Evolutionary conservation across 495 filamentous ascomycete genomes (phyloP), one percentile per base, ranked within the genome.

Genomic region (Wilcoxina mikolae): DNA sequence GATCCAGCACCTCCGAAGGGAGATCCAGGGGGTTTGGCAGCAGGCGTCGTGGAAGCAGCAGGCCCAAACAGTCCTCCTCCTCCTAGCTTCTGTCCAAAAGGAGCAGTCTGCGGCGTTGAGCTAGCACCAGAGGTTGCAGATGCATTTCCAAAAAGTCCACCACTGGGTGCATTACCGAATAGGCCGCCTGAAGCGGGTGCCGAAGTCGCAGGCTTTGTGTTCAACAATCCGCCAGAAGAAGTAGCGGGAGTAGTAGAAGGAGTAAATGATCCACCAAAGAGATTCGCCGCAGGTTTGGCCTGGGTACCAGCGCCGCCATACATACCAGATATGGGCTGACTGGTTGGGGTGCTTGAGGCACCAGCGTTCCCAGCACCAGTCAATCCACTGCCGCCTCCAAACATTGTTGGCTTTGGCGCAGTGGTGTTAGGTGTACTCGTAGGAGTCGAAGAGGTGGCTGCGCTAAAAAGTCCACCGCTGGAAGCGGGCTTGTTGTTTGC

Each of bases 191-290:
- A 10, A 15, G 45, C 25, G n/a, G 57, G 53, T 1, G 57, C 44
- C 22, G 61, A 38, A n/a, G 61, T 24, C 3, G 15, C 10, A 9
- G 60, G 10, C 9, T 43, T 51, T 18, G 24, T 15, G n/a, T 58
- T 41, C 31, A 65, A 65, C 17, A 64, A 25, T 39, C 57, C 57
- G 24, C 60, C 60, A 27, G 26, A 54, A 43, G 45, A 52, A 29
- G n/a, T n/a, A 2, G 60, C n/a, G 23, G 60, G 44, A 39, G 44
- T 26, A 18, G 57, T 20, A 3, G 60, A 42, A 26, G 52, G 23
- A 44, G 51, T 26, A 35, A 59, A 20, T 20, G 48, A 20, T 15
- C 25, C 50, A 7, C 60, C 55, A 26, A 62, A 62, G 22, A 58
- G 59, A 26, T 27, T 26, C 12, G 59, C 39, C 3, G 55, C 29